These are phyloP conservation scores for Datura wrightii DNA, from an alignment of 257 asterid species.

Conservation along the genomic window DNA sequence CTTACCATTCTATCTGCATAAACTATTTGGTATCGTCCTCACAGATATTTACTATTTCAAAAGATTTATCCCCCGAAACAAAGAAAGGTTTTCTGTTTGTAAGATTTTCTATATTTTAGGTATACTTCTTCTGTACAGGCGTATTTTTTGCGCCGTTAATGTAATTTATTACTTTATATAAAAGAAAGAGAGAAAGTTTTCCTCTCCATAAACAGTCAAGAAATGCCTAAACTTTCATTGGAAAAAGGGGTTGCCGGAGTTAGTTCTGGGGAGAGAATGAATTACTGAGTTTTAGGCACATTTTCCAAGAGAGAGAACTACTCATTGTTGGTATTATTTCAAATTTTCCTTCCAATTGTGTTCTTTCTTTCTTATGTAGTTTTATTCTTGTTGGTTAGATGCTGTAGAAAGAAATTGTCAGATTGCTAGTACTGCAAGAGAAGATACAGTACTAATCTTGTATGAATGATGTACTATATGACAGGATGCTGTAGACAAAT, in stretches of 20 bases:
- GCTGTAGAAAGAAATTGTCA: constrained; percentile 18
- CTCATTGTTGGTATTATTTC: constrained; percentile 12
- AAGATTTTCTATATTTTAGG: background rate
- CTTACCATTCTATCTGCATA: background rate
- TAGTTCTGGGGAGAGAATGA: background rate
- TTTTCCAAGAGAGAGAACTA: background rate
- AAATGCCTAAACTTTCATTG: constrained; percentile 2
- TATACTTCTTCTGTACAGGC: background rate
- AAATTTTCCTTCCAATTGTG: background rate
- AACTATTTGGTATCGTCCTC: background rate
- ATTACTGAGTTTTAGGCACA: background rate
- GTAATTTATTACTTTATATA: background rate
- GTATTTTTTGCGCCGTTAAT: background rate
- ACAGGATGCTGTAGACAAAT: constrained; percentile 85
- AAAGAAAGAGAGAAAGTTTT: background rate
- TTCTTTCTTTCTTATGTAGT: background rate
- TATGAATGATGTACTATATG: constrained; percentile 28
- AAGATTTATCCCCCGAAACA: background rate
- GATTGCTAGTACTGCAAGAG: background rate
- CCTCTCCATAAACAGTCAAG: background rate
- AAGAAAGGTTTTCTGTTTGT: background rate
- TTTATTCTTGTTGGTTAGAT: constrained; percentile 12
- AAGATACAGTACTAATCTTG: constrained; percentile 10
- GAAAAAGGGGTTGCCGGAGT: background rate
- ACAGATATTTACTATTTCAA: background rate